A percentile compares a stretch with the other conserved stretches of the same genome.
phyloP scores from a whole-genome alignment of 2,329 filamentous ascomycete genomes.

The Sporothrix brasiliensis region DNA sequence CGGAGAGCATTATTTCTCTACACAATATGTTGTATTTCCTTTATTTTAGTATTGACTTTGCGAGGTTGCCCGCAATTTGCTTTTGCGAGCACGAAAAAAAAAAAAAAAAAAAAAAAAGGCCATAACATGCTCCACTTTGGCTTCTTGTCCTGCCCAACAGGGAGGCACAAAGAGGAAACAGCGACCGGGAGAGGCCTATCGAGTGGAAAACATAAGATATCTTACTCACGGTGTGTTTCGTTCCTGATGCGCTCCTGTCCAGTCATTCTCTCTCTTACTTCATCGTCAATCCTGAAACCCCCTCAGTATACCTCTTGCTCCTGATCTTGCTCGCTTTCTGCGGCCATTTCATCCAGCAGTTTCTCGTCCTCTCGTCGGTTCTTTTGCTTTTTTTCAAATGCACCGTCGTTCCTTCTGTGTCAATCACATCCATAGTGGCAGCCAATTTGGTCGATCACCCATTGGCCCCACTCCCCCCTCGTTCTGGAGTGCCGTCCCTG shows the following conservation, averaged over 20 bases:
- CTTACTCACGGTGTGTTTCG: background rate
- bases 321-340: constrained; percentile 8
- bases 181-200: background rate
- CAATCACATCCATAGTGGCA: constrained; percentile 17
- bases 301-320: background rate
- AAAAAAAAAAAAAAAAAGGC: background rate
- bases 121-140: background rate
- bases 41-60: background rate
- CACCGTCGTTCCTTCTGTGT: constrained; percentile 10
- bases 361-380: background rate
- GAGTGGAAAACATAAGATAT: background rate
- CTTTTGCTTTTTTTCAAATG: constrained; percentile 5
- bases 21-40: no score
- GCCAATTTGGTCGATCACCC: constrained; percentile 34
- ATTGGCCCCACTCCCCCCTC: constrained; percentile 27
- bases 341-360: background rate
- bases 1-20: no score
- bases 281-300: background rate
- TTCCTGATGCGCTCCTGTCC: constrained; percentile 8
- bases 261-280: background rate
- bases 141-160: constrained; percentile 16
- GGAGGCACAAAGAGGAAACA: background rate
- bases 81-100: background rate
- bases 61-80: background rate
- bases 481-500: constrained; percentile 28